phyloP scores from a whole-genome alignment of 345 rosid species.

The Eucalyptus regnans region DNA sequence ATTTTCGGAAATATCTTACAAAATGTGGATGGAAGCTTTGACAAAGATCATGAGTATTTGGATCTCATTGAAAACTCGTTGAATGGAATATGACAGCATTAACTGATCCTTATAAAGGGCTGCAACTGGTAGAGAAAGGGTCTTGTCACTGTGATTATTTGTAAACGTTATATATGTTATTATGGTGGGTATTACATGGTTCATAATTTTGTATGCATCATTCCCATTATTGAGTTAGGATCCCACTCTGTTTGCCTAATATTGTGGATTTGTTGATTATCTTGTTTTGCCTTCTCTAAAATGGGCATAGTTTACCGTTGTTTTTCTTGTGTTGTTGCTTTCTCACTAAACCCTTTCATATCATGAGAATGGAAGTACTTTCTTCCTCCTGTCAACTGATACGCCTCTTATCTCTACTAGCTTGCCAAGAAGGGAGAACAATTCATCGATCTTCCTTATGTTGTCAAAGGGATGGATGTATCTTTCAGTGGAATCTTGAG shows the following conservation, averaged over 20 bases:
- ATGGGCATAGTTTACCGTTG: neutral
- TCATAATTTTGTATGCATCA: neutral
- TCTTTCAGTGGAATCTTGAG: conserved; percentile 95
- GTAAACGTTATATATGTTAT: neutral
- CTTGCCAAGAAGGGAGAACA: conserved; percentile 93
- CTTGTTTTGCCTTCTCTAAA: neutral
- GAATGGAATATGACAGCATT: neutral
- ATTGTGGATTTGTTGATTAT: neutral
- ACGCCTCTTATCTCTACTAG: conserved; percentile 16
- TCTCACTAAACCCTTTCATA: neutral
- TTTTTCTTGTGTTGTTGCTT: neutral
- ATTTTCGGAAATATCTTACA: fast-evolving
- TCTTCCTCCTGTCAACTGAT: neutral
- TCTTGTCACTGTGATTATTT: neutral
- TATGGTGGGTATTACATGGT: neutral
- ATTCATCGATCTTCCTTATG: conserved; percentile 86
- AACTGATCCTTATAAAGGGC: neutral
- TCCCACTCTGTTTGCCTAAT: neutral
- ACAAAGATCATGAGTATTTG: neutral
- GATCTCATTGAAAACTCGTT: neutral
- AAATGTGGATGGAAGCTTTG: neutral
- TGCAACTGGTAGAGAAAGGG: neutral
- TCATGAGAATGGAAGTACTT: neutral
- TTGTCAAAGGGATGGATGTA: conserved; percentile 97
- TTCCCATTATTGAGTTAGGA: neutral